Base-by-base conservation (phyloP, 768 basidiomycete genomes). In the Pholiota conissans region DNA sequence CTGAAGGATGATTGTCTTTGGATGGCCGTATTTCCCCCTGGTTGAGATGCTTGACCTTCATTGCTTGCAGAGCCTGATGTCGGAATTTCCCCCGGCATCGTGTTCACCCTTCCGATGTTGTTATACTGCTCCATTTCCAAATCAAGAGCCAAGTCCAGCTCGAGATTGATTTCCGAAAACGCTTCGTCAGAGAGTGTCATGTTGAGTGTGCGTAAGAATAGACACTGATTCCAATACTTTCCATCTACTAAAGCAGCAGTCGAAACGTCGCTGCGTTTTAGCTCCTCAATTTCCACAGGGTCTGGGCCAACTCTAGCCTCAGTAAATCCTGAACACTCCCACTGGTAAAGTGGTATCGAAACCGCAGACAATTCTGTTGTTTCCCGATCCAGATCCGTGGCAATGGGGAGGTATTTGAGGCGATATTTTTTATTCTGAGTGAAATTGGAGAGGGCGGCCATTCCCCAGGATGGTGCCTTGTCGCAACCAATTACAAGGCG, bases 401-500 rank as follows among this genome's bases (percentile, higher is more conserved):
- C 16, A 22, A 35, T 16, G 11, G 42, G 13, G 29, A 13, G 27
- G 22, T 48, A 56, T 28, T 51, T 50, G 18, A 61, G 49, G 5
- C 29, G 37, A 26, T 47, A 13, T 3, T 32, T 26, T 9, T 28
- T 28, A 13, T 40, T 10, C 16, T 29, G 35, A 14, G 48, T 11
- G 2, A 35, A 6, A 14, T 59, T 40, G 30, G 42, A 5, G 16
- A 57, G 13, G 16, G 64, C 51, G 5, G 67, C 67, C n/a, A 65
- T 63, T 9, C 62, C 67, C 67, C 68, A 71, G 4, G 64, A 62
- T 3, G 49, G 53, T 1, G 64, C 55, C 37, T 69, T 69, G 39
- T 67, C 67, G 35, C 56, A 58, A 1, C 70, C 69, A 10, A 63
- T 60, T 13, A 71, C 65, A 20, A 71, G 61, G 49, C 66, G 67